phyloP scores from a whole-genome alignment of 768 basidiomycete species.

The Tubosaeta sp. region DNA sequence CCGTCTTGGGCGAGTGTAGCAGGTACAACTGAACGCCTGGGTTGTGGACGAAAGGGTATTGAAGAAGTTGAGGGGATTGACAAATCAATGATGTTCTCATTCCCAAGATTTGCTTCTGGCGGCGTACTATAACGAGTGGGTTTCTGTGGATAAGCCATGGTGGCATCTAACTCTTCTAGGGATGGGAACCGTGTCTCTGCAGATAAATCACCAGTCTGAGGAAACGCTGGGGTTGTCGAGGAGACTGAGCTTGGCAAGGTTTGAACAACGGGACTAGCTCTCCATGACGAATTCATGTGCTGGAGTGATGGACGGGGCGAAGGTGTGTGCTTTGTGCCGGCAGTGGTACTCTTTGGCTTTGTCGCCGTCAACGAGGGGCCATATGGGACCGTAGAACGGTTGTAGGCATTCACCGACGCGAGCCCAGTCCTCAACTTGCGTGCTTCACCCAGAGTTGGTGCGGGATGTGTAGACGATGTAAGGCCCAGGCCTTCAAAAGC shows the following conservation, averaged over 20 bases:
- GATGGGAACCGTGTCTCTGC: slow-evolving; percentile 82
- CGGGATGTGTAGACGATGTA: slow-evolving; percentile 38
- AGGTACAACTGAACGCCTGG: slow-evolving; percentile 13
- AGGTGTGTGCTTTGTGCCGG: slow-evolving; percentile 20
- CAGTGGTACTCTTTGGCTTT: slow-evolving; percentile 18
- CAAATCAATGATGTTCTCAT: slow-evolving; percentile 18
- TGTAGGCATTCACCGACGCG: slow-evolving; percentile 45
- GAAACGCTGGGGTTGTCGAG: slow-evolving; percentile 30
- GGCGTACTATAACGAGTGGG: slow-evolving; percentile 14
- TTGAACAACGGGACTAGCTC: slow-evolving; percentile 13
- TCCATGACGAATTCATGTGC: slow-evolving; percentile 17
- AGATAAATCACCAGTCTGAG: slow-evolving; percentile 39
- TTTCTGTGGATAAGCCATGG: slow-evolving; percentile 34
- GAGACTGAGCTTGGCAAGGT: slow-evolving; percentile 35
- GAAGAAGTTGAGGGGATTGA: slow-evolving; percentile 23
- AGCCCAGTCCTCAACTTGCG: slow-evolving; percentile 67
- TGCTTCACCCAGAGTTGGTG: slow-evolving; percentile 73
- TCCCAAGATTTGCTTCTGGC: slow-evolving; percentile 9
- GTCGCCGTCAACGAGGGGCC: slow-evolving; percentile 12
- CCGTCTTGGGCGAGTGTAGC: slow-evolving; percentile 32
- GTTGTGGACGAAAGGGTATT: slow-evolving; percentile 19
- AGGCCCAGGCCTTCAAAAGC: slow-evolving; percentile 78
- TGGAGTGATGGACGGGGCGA: slow-evolving; percentile 29
- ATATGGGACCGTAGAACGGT: slow-evolving; percentile 13
- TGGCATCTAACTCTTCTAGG: slow-evolving; percentile 75